Evolutionary conservation across 257 asterid species (phyloP).

Genomic region (Nicotiana noctiflora): DNA sequence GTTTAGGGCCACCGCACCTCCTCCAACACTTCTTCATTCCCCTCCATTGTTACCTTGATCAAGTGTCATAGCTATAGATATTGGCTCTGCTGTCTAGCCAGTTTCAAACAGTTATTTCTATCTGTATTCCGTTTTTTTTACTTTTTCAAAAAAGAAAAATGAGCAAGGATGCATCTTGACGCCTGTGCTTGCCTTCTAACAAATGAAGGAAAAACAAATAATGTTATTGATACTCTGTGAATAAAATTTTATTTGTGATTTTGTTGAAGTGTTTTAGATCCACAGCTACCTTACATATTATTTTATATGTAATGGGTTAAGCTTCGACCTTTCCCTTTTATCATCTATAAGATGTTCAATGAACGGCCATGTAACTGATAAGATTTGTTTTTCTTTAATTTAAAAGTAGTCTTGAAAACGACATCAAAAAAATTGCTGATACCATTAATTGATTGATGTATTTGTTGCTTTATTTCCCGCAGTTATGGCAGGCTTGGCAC

Average conservation of each 20-base stretch:
- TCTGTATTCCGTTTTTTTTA: neutral
- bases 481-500: conserved; percentile 51
- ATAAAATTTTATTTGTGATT: neutral
- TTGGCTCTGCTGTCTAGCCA: neutral
- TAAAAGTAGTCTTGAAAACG: no score
- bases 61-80: neutral
- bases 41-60: neutral
- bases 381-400: no score
- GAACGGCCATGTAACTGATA: neutral
- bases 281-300: neutral
- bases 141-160: neutral
- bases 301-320: neutral
- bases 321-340: neutral
- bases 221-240: neutral
- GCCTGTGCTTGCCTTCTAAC: neutral
- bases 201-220: neutral
- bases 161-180: neutral
- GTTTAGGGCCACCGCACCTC: neutral
- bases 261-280: neutral
- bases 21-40: neutral
- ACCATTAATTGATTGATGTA: neutral
- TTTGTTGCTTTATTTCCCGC: conserved; percentile 11
- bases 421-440: neutral
- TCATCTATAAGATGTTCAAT: neutral
- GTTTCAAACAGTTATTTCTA: neutral